phyloP scores from a whole-genome alignment of 116 monocot genomes.

The Phalaenopsis hybrid region DNA sequence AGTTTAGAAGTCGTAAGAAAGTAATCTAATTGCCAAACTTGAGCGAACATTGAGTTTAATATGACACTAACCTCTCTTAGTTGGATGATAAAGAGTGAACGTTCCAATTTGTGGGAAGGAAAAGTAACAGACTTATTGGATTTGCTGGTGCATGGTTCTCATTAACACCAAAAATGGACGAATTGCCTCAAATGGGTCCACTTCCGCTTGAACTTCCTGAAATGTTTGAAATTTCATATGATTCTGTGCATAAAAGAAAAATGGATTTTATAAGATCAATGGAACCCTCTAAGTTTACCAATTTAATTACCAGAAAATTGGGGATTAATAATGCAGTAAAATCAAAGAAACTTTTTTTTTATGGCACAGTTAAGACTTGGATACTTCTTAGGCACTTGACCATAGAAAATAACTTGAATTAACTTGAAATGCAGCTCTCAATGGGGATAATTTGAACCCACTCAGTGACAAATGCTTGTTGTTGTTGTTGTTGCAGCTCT shows the following conservation, averaged over 20 bases:
- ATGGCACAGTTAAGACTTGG: too few relatives aligned
- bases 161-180: slow-evolving; percentile 72
- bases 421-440: too few relatives aligned
- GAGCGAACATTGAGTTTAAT: neutral
- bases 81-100: slow-evolving; percentile 64
- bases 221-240: neutral
- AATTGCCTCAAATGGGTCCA: slow-evolving; percentile 74
- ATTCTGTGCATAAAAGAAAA: neutral
- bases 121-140: slow-evolving; percentile 33
- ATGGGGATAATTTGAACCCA: too few relatives aligned
- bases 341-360: too few relatives aligned
- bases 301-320: too few relatives aligned
- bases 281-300: too few relatives aligned
- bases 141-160: slow-evolving; percentile 48
- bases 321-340: too few relatives aligned
- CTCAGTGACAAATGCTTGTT: too few relatives aligned
- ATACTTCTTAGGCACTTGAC: too few relatives aligned
- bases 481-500: neutral
- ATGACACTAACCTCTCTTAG: slow-evolving; percentile 64
- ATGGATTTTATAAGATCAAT: neutral
- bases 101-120: slow-evolving; percentile 38
- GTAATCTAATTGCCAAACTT: neutral
- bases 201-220: slow-evolving; percentile 47
- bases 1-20: neutral
- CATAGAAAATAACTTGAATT: too few relatives aligned